phyloP scores from a whole-genome alignment of 1,139 yeast species.

The Hanseniaspora sp. region DNA sequence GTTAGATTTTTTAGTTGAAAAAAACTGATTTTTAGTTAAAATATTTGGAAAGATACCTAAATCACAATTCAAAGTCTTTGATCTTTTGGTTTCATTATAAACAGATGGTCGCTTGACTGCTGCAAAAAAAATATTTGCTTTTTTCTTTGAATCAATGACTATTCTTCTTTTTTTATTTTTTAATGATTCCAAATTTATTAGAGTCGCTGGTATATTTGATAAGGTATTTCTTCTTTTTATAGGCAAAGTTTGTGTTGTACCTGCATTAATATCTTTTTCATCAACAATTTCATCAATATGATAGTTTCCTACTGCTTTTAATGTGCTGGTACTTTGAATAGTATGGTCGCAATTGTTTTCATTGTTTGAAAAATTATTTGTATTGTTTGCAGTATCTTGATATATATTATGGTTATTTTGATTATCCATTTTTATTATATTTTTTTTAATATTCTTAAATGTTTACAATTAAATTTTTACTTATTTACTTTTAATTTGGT shows the following conservation, averaged over 20 bases:
- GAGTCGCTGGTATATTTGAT: background rate
- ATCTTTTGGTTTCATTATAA: background rate
- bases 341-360: background rate
- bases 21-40: background rate
- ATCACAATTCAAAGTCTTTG: slow-evolving; percentile 3
- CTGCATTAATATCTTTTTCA: background rate
- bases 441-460: too few relatives aligned
- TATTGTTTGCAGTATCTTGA: too few relatives aligned
- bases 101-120: background rate
- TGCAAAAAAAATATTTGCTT: background rate
- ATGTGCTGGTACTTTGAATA: background rate
- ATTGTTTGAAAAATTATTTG: too few relatives aligned
- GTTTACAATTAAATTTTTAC: too few relatives aligned
- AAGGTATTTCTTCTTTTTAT: slow-evolving; percentile 1
- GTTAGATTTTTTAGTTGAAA: background rate
- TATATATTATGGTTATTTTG: too few relatives aligned
- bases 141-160: background rate
- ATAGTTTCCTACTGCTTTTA: background rate
- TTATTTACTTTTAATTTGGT: too few relatives aligned
- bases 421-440: too few relatives aligned
- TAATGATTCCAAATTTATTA: background rate
- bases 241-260: background rate
- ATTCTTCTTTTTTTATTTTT: background rate
- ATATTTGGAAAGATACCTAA: slow-evolving; percentile 12
- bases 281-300: background rate